Conservation (phyloP, 106 monocot species). For the Gastrodia elata region DNA sequence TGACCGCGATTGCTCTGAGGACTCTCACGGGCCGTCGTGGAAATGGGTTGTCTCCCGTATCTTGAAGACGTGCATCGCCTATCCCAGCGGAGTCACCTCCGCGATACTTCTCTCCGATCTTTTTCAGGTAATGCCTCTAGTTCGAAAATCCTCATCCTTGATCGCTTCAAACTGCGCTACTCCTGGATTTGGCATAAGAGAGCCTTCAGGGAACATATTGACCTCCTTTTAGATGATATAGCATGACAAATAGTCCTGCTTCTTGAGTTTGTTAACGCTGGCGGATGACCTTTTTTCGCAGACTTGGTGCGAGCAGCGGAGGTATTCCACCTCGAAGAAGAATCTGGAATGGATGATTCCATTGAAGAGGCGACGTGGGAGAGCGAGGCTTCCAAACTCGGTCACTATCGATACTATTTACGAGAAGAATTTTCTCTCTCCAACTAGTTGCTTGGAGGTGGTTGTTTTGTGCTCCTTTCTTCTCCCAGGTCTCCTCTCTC, state of each 20-base stretch:
- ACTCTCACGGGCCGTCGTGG: slow-evolving; percentile 42
- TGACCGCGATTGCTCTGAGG: slow-evolving; percentile 12
- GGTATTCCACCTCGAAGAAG: slow-evolving; percentile 39
- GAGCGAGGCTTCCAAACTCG: slow-evolving; percentile 48
- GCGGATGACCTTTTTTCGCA: slow-evolving; percentile 7
- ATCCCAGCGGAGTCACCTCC: slow-evolving; percentile 83
- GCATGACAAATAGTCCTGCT: not conserved
- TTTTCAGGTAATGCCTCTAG: slow-evolving; percentile 40
- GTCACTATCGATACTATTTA: slow-evolving; percentile 78
- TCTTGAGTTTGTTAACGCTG: not conserved
- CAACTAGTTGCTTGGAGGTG: slow-evolving; percentile 56
- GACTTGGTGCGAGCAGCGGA: slow-evolving; percentile 79
- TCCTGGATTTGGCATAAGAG: not conserved
- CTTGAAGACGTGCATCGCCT: slow-evolving; percentile 75
- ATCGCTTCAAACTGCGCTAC: not conserved
- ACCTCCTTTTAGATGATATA: not conserved
- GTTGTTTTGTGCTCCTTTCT: slow-evolving; percentile 62
- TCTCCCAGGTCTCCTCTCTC: slow-evolving; percentile 55
- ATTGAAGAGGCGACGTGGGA: slow-evolving; percentile 37
- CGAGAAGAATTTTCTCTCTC: slow-evolving; percentile 85
- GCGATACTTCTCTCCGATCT: slow-evolving; percentile 91
- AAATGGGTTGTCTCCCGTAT: slow-evolving; percentile 73
- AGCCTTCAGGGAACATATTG: not conserved
- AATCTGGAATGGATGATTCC: slow-evolving; percentile 39
- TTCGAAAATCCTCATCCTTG: not conserved